phyloP scores from a whole-genome alignment of 495 filamentous ascomycete genomes.

The Clohesyomyces aquaticus region DNA sequence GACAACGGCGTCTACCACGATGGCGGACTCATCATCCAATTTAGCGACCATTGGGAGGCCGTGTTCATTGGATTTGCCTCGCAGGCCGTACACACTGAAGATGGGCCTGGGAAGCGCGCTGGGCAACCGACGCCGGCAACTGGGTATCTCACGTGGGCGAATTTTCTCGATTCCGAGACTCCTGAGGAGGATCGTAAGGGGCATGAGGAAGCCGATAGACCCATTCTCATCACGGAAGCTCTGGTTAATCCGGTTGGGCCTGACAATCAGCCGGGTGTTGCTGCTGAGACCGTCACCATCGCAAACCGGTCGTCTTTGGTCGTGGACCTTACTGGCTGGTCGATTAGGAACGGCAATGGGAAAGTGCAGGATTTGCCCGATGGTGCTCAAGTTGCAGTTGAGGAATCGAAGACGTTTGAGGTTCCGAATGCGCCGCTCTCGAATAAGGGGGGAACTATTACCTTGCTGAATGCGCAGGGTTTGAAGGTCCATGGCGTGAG shows the following conservation, averaged over 20 bases:
- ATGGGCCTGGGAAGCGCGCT: not conserved
- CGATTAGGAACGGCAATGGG: not conserved
- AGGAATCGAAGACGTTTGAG: constrained; percentile 6
- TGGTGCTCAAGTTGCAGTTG: not conserved
- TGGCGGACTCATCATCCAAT: not conserved
- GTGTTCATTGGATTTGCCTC: constrained; percentile 5
- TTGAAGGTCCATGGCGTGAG: constrained; percentile 8
- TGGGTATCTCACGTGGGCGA: not conserved
- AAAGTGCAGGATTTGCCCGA: not conserved
- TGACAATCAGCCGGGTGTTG: not conserved
- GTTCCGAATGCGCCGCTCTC: not conserved
- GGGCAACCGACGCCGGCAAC: not conserved
- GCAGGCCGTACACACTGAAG: constrained; percentile 1
- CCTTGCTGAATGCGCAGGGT: constrained; percentile 8
- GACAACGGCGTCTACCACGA: constrained; percentile 9
- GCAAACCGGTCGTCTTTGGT: not conserved
- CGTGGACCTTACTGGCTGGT: not conserved
- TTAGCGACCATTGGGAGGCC: constrained; percentile 4
- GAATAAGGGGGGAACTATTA: constrained; percentile 8
- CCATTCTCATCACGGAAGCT: not conserved
- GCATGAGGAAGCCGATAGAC: not conserved
- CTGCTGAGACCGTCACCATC: not conserved
- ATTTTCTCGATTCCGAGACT: constrained; percentile 1
- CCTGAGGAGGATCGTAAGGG: not conserved
- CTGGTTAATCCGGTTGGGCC: not conserved